Base-by-base conservation (phyloP, 2,329 filamentous ascomycete species). In the Apiospora phragmitis region DNA sequence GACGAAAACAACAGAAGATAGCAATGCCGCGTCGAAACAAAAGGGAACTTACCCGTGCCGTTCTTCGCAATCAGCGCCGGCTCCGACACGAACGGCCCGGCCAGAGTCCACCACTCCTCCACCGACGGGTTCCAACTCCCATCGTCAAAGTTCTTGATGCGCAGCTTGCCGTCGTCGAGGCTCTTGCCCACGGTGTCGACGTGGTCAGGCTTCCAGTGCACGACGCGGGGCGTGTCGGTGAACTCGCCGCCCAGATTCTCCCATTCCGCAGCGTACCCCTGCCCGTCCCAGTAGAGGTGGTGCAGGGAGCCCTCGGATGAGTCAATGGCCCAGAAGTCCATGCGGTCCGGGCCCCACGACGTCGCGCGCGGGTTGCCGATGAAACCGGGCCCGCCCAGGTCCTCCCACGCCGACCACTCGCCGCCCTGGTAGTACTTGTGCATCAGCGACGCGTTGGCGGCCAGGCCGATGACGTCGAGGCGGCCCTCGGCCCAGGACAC, bases 121-220 rank as follows among this genome's bases (percentile, higher is more conserved):
- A 69, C n/a, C 26, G 66, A 70, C 8, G 74, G 74, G n/a, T 73
- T 72, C 74, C 73, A 75, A 1, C 67, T 67, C 5, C 29, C 21
- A 24, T 71, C 74, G 47, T 75, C 73, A 32, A 59, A 75, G 51
- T 66, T 71, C 71, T 75, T 75, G 18, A 74, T 21, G 49, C 72
- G 71, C 24, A 69, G 75, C 11, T 26, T 68, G 7, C 70, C 41
- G 41, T 72, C 59, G 12, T 72, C 67, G 18, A 47, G 47, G n/a
- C 68, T 47, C 69, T 69, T 74, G 16, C 74, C 74, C 12, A 75
- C 73, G 16, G 74, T 72, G 55, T 75, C 74, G 47, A 73, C 74
- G 16, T 66, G 70, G n/a, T 49, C 66, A 2, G 24, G 18, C 11
- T 68, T 62, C 72, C 72, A 73, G 70, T 75, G 73, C 5, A 71